These are phyloP conservation scores for Coprinopsis marcescibilis DNA, from an alignment of 768 basidiomycete species.

Conservation along the genomic window DNA sequence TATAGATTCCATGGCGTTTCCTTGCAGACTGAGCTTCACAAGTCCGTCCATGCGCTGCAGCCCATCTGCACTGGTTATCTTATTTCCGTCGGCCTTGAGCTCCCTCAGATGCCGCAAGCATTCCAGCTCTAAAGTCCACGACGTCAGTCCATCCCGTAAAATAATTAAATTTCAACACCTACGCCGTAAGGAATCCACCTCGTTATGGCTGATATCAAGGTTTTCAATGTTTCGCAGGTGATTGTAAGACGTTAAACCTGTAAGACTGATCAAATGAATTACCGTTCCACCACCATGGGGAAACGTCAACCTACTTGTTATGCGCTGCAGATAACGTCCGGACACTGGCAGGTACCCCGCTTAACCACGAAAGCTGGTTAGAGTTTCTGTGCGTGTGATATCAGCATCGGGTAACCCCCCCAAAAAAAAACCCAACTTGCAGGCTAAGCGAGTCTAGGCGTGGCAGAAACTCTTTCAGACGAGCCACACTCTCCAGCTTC, in stretches of 20 bases:
- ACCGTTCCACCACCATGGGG: neutral
- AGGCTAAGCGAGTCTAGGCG: constrained; percentile 67
- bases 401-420: constrained; percentile 8
- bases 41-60: constrained; percentile 76
- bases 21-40: constrained; percentile 75
- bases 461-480: constrained; percentile 86
- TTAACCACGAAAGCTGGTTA: constrained; percentile 75
- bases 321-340: constrained; percentile 74
- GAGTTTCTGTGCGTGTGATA: constrained; percentile 43
- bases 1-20: constrained; percentile 59
- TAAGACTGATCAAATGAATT: constrained; percentile 47
- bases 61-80: constrained; percentile 67
- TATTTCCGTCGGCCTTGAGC: constrained; percentile 85
- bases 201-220: constrained; percentile 87
- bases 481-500: constrained; percentile 73
- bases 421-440: constrained; percentile 41
- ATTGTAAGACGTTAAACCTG: constrained; percentile 80
- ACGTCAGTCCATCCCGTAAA: constrained; percentile 8
- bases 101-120: constrained; percentile 84
- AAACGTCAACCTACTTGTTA: constrained; percentile 51
- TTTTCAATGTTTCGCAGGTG: constrained; percentile 83
- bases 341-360: constrained; percentile 65
- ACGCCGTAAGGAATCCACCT: constrained; percentile 85
- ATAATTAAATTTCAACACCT: constrained; percentile 30
- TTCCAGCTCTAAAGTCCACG: constrained; percentile 55